Base-by-base conservation (phyloP, 176 grass and related monocot genomes). In the Pontederia crassipes region DNA sequence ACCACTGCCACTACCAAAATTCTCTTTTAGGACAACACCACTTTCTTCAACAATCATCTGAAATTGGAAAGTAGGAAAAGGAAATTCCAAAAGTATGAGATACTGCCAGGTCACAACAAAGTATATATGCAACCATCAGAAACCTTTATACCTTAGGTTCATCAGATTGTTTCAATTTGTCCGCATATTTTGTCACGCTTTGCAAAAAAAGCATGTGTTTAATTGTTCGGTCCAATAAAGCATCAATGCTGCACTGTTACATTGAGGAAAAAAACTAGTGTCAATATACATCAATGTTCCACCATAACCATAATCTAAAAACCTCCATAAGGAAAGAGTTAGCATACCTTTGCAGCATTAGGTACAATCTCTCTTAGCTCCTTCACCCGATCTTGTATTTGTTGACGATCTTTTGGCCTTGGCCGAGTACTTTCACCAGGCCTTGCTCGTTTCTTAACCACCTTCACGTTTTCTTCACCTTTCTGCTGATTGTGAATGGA, bases 171-270 rank as follows among this genome's bases (percentile, higher is more conserved):
- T 85, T 91, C 71, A 97, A 79, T 74, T 91, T 97, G 59, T 97
- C 92, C 49, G 92, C 92, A 51, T 91, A 97, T 66, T 97, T 97
- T 28, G 84, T 91, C 62, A 97, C 84, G 17, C 92, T 90, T 91
- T 97, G 92, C 50, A 97, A 80, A 82, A 97, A 97, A 46, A 97
- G 75, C 92, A 97, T 97, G 65, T 97, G 92, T 67, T 88, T 97
- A 72, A 97, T 88, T 48, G 92, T 97, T 51, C 87, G 92, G 67
- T 97, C 87, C 83, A 97, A 78, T 67, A 97, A 88, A 83, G 87
- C 76, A 71, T 97, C 92, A 77, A 97, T 97, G 81, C 92, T 97
- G 88, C 92, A 97, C 92, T 97, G 92, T 72, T 86, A 73, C 14
- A 51, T 70, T 32, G 50, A n/a, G 61, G 61, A 49, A 47, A 70